Percentiles rank a stretch among this genome's conserved stretches.
Conservation (phyloP, 345 rosid genomes). For the Aegle marmelos region DNA sequence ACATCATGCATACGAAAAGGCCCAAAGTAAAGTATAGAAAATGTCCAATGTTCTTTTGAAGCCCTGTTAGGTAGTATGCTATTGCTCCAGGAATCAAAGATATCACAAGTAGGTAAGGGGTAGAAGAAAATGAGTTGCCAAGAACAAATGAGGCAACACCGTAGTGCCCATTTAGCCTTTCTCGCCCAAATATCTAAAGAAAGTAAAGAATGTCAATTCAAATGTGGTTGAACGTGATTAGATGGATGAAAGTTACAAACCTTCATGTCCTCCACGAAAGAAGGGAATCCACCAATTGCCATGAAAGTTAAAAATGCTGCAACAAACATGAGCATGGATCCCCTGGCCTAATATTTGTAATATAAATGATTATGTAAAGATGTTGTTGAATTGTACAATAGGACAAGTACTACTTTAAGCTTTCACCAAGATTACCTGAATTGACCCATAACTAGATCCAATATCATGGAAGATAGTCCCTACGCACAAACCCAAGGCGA, state of each 20-base stretch:
- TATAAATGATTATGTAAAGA: background rate
- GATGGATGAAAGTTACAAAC: background rate
- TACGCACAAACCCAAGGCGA: constrained; percentile 45
- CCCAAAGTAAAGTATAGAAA: constrained; percentile 33
- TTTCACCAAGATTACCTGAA: constrained; percentile 36
- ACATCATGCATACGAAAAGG: constrained; percentile 36
- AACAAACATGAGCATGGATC: constrained; percentile 44
- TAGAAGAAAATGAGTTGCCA: constrained; percentile 47
- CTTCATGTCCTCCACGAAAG: constrained; percentile 53
- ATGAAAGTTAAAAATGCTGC: constrained; percentile 49
- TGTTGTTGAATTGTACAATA: too few relatives aligned
- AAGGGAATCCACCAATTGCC: constrained; percentile 59
- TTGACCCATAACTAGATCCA: constrained; percentile 45
- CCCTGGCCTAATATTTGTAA: constrained; percentile 36
- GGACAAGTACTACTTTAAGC: too few relatives aligned
- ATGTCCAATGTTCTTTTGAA: constrained; percentile 35
- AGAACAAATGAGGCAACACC: constrained; percentile 45
- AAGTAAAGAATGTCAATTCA: too few relatives aligned
- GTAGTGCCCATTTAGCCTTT: constrained; percentile 56
- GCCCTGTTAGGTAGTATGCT: constrained; percentile 41
- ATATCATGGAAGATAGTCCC: constrained; percentile 42
- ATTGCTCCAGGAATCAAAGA: constrained; percentile 49
- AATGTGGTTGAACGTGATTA: background rate
- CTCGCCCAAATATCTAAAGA: constrained; percentile 41
- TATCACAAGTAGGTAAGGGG: constrained; percentile 35